phyloP scores from a whole-genome alignment of 2,329 filamentous ascomycete genomes.

The Xylaria digitata region DNA sequence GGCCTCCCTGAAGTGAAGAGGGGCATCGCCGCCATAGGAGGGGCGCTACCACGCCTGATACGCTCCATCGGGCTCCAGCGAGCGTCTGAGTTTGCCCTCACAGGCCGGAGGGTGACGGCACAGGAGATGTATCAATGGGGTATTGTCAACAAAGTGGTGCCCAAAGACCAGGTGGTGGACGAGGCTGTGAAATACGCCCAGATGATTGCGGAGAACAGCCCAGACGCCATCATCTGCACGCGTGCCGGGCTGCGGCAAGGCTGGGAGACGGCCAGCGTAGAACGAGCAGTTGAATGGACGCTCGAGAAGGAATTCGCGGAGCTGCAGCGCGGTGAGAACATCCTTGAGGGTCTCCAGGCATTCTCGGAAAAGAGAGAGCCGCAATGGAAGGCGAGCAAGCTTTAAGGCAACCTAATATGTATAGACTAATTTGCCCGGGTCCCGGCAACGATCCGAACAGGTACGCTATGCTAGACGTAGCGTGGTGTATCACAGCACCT shows the following conservation, averaged over 20 bases:
- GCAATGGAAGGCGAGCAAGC: slow-evolving; percentile 45
- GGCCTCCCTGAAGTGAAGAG: slow-evolving; percentile 53
- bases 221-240: slow-evolving; percentile 46
- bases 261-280: slow-evolving; percentile 47
- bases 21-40: slow-evolving; percentile 44
- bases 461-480: too few species aligned
- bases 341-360: slow-evolving; percentile 47
- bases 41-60: slow-evolving; percentile 44
- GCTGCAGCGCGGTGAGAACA: slow-evolving; percentile 48
- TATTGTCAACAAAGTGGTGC: slow-evolving; percentile 44
- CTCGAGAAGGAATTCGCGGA: slow-evolving; percentile 49
- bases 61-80: slow-evolving; percentile 43
- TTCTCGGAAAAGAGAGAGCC: slow-evolving; percentile 49
- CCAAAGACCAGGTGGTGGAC: slow-evolving; percentile 64
- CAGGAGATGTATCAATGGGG: slow-evolving; percentile 45
- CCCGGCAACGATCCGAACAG: too few species aligned
- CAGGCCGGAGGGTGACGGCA: slow-evolving; percentile 42
- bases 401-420: slow-evolving; percentile 26
- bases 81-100: slow-evolving; percentile 45
- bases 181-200: slow-evolving; percentile 85
- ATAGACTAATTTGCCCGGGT: background rate
- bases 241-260: slow-evolving; percentile 44
- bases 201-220: slow-evolving; percentile 49
- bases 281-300: slow-evolving; percentile 44
- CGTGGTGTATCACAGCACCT: background rate